phyloP scores from a whole-genome alignment of 805 yeast genomes.

The Schwanniomyces vanrijiae region DNA sequence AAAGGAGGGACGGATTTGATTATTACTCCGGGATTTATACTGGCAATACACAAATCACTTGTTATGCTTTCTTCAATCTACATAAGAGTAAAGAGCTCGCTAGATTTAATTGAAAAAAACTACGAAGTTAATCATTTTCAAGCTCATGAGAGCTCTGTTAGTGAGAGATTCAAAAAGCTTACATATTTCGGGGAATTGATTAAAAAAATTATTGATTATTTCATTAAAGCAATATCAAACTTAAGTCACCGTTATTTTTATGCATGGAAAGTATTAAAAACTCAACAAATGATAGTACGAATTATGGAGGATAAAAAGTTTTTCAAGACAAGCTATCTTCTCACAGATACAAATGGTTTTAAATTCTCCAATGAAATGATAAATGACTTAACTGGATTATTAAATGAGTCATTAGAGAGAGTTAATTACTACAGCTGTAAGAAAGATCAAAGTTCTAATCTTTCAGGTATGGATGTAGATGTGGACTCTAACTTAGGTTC shows the following conservation, averaged over 20 bases:
- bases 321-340: neutral
- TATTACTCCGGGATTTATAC: conserved; percentile 17
- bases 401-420: conserved; percentile 17
- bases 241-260: conserved; percentile 27
- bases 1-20: conserved; percentile 17
- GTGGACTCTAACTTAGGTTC: conserved; percentile 2
- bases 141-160: neutral
- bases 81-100: conserved; percentile 5
- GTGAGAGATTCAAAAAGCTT: conserved; percentile 8
- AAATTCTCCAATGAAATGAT: conserved; percentile 16
- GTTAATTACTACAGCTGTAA: conserved; percentile 1
- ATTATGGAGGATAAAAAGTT: conserved; percentile 6
- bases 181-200: conserved; percentile 8
- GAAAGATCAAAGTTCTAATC: conserved; percentile 2
- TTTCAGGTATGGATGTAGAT: neutral
- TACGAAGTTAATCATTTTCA: neutral
- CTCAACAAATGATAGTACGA: conserved; percentile 2
- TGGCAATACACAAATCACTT: conserved; percentile 16
- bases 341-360: conserved; percentile 3
- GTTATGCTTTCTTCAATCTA: conserved; percentile 7
- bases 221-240: conserved; percentile 6
- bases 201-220: conserved; percentile 9
- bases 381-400: conserved; percentile 18
- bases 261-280: conserved; percentile 27
- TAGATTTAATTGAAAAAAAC: neutral